A percentile compares a stretch with the other conserved stretches of the same genome.
Conservation (phyloP, 805 yeast species). For the Torulaspora gathmanii region DNA sequence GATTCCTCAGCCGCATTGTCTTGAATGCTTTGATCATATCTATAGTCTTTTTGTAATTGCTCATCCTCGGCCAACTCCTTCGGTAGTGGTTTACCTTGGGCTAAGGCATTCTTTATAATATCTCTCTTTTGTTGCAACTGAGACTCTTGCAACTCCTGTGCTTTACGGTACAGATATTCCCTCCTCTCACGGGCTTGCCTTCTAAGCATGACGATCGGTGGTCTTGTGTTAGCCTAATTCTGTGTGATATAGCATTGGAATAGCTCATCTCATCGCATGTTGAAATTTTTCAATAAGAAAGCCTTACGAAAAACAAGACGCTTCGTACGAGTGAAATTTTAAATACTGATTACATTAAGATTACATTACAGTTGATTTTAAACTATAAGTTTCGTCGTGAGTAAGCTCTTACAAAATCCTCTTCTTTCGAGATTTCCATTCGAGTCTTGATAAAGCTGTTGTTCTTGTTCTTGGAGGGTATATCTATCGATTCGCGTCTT, state of each 20-base stretch:
- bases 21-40: conserved; percentile 78
- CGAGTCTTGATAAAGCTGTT: conserved; percentile 30
- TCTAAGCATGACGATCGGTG: conserved; percentile 51
- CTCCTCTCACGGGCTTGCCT: conserved; percentile 95
- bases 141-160: conserved; percentile 86
- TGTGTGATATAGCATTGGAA: background rate
- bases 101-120: conserved; percentile 79
- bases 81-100: conserved; percentile 84
- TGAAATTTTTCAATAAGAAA: conserved; percentile 10
- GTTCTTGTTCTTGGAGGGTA: conserved; percentile 30
- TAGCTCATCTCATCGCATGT: conserved; percentile 15
- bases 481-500: conserved; percentile 33
- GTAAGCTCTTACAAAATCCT: conserved; percentile 18
- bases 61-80: conserved; percentile 88
- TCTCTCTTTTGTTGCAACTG: conserved; percentile 80
- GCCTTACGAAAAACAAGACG: background rate
- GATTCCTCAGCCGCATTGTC: conserved; percentile 38
- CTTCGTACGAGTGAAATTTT: background rate
- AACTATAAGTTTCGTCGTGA: conserved; percentile 14
- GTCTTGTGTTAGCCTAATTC: background rate
- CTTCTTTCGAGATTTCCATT: conserved; percentile 34
- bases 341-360: background rate
- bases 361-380: background rate
- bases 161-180: conserved; percentile 85
- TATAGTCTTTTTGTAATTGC: conserved; percentile 70